Conservation (phyloP, 352 stramenopile species). For the Globisporangium okanoganense region DNA sequence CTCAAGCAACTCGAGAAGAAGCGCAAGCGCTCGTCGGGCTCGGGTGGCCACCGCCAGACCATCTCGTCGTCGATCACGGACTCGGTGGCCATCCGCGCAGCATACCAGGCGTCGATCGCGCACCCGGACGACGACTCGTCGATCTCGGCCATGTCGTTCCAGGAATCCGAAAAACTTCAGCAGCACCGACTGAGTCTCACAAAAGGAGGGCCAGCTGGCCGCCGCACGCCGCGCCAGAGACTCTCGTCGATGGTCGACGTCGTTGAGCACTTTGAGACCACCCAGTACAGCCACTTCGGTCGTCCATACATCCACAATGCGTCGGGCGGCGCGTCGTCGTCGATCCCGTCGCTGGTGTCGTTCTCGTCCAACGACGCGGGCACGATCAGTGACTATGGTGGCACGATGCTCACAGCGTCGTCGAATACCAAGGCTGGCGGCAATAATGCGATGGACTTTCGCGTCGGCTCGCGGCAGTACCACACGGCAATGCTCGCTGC, state of each 20-base stretch:
- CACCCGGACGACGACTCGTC: conserved; percentile 40
- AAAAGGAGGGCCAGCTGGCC: background rate
- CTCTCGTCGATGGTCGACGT: conserved; percentile 50
- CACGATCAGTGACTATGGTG: conserved; percentile 24
- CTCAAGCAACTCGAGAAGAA: conserved; percentile 66
- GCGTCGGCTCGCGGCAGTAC: conserved; percentile 15
- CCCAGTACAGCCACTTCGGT: conserved; percentile 17
- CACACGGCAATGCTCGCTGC: conserved; percentile 15
- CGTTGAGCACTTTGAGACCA: conserved; percentile 54
- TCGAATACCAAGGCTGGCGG: background rate
- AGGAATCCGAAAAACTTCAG: conserved; percentile 68
- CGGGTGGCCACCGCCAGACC: conserved; percentile 26
- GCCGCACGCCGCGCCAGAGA: conserved; percentile 4
- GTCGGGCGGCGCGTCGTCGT: conserved; percentile 38
- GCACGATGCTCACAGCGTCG: conserved; percentile 9
- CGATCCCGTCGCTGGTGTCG: conserved; percentile 37
- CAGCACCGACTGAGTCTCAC: conserved; percentile 56
- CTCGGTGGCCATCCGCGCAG: conserved; percentile 20
- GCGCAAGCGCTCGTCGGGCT: conserved; percentile 29
- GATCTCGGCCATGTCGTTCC: conserved; percentile 65
- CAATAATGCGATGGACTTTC: background rate
- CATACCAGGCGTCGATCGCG: conserved; percentile 50
- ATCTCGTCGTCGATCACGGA: conserved; percentile 24
- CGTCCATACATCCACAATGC: conserved; percentile 15
- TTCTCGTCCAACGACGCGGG: conserved; percentile 44